Conservation (phyloP, 768 basidiomycete species). For the Leucosporidium creatinivorum region DNA sequence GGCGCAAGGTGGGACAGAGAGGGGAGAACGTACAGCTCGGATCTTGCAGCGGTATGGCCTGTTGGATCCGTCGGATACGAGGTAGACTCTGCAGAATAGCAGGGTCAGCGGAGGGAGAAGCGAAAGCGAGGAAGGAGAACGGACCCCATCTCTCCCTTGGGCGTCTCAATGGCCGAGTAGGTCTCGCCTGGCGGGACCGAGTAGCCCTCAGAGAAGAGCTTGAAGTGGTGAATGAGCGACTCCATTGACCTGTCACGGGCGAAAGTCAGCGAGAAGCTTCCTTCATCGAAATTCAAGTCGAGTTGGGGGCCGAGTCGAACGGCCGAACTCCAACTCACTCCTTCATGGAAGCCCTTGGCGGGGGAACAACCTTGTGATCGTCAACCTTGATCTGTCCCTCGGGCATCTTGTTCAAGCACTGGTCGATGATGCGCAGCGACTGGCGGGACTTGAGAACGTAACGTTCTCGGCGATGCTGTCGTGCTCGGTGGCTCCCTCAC, state of each 20-base stretch:
- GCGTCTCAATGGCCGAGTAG: constrained; percentile 94
- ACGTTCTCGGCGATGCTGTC: no score
- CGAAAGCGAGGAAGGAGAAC: neutral
- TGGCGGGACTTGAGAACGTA: constrained; percentile 99
- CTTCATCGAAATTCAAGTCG: no score
- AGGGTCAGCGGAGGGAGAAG: neutral
- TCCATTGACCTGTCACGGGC: constrained; percentile 7
- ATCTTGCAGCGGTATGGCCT: constrained; percentile 96
- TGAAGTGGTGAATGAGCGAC: constrained; percentile 96
- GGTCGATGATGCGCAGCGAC: constrained; percentile 69
- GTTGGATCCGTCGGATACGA: constrained; percentile 96
- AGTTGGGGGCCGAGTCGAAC: no score
- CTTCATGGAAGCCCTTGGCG: constrained; percentile 96
- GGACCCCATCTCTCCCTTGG: constrained; percentile 84
- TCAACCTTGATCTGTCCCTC: constrained; percentile 86
- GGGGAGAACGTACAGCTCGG: constrained; percentile 56
- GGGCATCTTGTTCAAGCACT: constrained; percentile 97
- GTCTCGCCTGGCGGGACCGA: constrained; percentile 84
- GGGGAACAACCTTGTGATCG: constrained; percentile 94
- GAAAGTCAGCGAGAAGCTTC: no score
- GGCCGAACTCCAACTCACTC: constrained; percentile 67
- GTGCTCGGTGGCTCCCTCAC: no score
- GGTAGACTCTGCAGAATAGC: constrained; percentile 87
- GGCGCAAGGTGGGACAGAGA: neutral
- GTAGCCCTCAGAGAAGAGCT: constrained; percentile 88